Percentiles rank a stretch among this genome's conserved stretches.
Evolutionary conservation across 2,329 filamentous ascomycete genomes (phyloP).

Genomic region (Cladorrhinum sp.): DNA sequence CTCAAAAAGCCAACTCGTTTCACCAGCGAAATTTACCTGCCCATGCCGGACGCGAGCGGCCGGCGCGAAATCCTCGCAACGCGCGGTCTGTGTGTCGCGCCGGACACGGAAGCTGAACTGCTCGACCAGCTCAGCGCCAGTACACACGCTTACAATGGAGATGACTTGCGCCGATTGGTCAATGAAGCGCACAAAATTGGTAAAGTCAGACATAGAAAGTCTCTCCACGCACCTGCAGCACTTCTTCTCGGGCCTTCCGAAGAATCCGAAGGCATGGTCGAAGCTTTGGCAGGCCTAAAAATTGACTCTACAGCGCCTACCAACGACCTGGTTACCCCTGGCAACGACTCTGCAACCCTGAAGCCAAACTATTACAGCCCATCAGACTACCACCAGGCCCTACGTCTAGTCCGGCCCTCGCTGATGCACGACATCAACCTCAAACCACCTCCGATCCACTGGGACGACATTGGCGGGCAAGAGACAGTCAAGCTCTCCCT

Average conservation of each 20-base stretch:
- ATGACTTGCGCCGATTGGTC: slow-evolving; percentile 68
- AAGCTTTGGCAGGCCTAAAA: background rate
- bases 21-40: slow-evolving; percentile 64
- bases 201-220: slow-evolving; percentile 28
- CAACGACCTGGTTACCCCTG: no score
- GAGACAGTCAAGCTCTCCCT: slow-evolving; percentile 66
- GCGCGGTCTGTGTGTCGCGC: slow-evolving; percentile 46
- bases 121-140: slow-evolving; percentile 63
- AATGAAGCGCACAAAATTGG: slow-evolving; percentile 41
- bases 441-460: slow-evolving; percentile 80
- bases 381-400: slow-evolving; percentile 61
- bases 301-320: background rate
- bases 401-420: slow-evolving; percentile 69
- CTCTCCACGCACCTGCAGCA: slow-evolving; percentile 28
- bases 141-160: slow-evolving; percentile 84
- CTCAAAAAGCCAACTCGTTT: slow-evolving; percentile 67
- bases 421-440: slow-evolving; percentile 88
- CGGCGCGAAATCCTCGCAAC: slow-evolving; percentile 72
- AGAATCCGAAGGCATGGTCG: background rate
- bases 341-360: slow-evolving; percentile 18
- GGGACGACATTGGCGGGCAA: slow-evolving; percentile 86
- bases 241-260: slow-evolving; percentile 26
- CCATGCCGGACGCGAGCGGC: slow-evolving; percentile 69
- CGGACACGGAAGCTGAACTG: slow-evolving; percentile 48
- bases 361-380: slow-evolving; percentile 33